These are phyloP conservation scores for Tylopilus rubrobrunneus DNA, from an alignment of 768 basidiomycete species.

Conservation along the genomic window DNA sequence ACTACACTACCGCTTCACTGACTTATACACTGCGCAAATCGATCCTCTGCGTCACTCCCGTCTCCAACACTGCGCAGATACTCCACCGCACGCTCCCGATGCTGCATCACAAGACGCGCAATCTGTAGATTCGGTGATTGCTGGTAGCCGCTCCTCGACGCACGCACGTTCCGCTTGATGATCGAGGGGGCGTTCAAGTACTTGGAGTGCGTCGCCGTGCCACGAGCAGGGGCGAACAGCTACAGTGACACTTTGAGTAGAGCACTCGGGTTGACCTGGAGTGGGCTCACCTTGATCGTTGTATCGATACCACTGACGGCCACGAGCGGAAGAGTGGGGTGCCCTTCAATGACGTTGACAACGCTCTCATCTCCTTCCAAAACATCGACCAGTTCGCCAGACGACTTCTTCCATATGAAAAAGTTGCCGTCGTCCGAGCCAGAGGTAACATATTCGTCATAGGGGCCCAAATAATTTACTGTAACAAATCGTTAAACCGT, in stretches of 20 bases:
- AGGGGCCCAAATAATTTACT: slow-evolving; percentile 84
- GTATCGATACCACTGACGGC: slow-evolving; percentile 85
- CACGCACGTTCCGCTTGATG: slow-evolving; percentile 49
- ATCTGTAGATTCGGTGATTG: slow-evolving; percentile 22
- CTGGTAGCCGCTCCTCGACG: slow-evolving; percentile 22
- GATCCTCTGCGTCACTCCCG: slow-evolving; percentile 25
- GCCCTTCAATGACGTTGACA: slow-evolving; percentile 85
- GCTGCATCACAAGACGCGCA: slow-evolving; percentile 30
- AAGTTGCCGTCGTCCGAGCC: slow-evolving; percentile 87
- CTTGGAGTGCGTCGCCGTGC: slow-evolving; percentile 50
- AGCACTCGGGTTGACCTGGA: neutral
- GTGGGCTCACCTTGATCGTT: slow-evolving; percentile 65
- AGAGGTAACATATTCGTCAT: slow-evolving; percentile 73
- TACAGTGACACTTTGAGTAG: slow-evolving; percentile 23
- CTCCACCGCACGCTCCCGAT: slow-evolving; percentile 26
- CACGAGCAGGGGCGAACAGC: slow-evolving; percentile 62
- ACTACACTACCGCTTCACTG: slow-evolving; percentile 17
- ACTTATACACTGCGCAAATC: slow-evolving; percentile 25
- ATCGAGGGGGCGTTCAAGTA: slow-evolving; percentile 51
- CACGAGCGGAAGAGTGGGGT: slow-evolving; percentile 73
- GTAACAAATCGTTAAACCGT: neutral
- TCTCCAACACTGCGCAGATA: slow-evolving; percentile 22
- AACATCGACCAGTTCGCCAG: slow-evolving; percentile 63
- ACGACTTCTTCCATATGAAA: slow-evolving; percentile 80
- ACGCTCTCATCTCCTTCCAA: slow-evolving; percentile 80